Base-by-base conservation (phyloP, 2,329 filamentous ascomycete species). In the Chrysoporthe deuterocubensis region DNA sequence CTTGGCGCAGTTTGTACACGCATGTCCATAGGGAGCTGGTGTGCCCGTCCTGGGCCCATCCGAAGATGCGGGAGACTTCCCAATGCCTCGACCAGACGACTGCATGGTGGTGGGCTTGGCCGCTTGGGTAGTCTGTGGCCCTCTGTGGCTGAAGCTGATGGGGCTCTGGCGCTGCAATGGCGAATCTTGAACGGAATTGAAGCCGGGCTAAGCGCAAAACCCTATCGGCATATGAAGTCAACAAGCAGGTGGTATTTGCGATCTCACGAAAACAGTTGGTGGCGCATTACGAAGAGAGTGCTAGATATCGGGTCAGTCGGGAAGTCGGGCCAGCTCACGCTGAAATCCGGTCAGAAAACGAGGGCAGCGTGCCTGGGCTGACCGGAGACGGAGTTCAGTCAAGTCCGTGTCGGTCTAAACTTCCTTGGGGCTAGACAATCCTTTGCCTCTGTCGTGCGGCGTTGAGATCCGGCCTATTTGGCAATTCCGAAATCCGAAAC, bases 1-100 rank as follows among this genome's bases (percentile, higher is more conserved):
- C 56, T 76, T 78, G 62, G 81, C 80, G 72, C 82, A 84, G 71
- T 82, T 83, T 48, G 77, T 78, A 70, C 82, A 84, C 2, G 82
- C 82, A 40, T 81, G 76, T 42, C 81, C 81, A 69, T 83, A 83
- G 46, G 71, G 71, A 16, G 73, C 73, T 42, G 71, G 70, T 9
- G 70, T 70, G 42, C 72, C 70, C 8, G 61, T 62, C 37, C n/a
- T 40, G 13, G 21, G 18, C 6, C 26, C 11, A 26, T 42, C 48
- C 5, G 54, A 34, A 7, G 32, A 21, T 37, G 60, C 14, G 14
- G 60, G 57, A 6, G 57, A 21, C 43, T 52, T 63, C 11, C 42
- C 43, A 21, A 58, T 21, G 37, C 44, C 7, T 11, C 43, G 43
- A 42, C n/a, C 50, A 26, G 56, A 16, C 9, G 63, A 40, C 37